These are phyloP conservation scores for Termitomyces sp. DNA, from an alignment of 768 basidiomycete species.

Conservation along the genomic window DNA sequence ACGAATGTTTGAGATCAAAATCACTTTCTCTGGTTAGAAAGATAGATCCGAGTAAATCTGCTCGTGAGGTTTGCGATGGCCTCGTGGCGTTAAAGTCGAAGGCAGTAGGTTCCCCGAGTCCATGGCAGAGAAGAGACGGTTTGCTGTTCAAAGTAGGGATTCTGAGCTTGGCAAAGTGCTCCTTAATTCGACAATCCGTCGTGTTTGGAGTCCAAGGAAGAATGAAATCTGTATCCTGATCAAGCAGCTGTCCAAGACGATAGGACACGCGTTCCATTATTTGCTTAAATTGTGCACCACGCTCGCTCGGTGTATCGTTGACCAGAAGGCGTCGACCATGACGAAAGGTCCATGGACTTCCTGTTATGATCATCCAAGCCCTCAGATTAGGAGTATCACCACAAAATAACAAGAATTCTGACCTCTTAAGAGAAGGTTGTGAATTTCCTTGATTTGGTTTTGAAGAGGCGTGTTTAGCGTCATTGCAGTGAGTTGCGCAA, in stretches of 20 bases:
- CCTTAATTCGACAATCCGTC: not conserved
- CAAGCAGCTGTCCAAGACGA: not conserved
- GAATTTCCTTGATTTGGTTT: too few species aligned
- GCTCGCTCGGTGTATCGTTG: not conserved
- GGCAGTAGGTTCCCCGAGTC: not conserved
- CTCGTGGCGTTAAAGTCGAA: not conserved
- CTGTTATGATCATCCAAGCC: too few species aligned
- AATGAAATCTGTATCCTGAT: not conserved
- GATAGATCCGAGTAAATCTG: not conserved
- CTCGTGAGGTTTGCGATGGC: not conserved
- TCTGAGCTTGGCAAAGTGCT: not conserved
- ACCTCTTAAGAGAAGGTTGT: too few species aligned
- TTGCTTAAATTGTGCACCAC: not conserved
- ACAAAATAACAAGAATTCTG: too few species aligned
- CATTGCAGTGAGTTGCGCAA: too few species aligned
- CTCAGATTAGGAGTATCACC: too few species aligned
- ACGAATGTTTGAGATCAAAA: not conserved
- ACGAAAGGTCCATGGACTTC: too few species aligned
- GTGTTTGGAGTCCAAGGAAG: not conserved
- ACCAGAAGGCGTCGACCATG: too few species aligned
- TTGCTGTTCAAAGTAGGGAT: not conserved
- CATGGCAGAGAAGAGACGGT: not conserved
- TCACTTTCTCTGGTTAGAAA: not conserved
- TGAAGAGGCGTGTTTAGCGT: too few species aligned
- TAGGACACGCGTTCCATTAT: not conserved